phyloP scores from a whole-genome alignment of 768 basidiomycete species.

The Pleurotus platypus region DNA sequence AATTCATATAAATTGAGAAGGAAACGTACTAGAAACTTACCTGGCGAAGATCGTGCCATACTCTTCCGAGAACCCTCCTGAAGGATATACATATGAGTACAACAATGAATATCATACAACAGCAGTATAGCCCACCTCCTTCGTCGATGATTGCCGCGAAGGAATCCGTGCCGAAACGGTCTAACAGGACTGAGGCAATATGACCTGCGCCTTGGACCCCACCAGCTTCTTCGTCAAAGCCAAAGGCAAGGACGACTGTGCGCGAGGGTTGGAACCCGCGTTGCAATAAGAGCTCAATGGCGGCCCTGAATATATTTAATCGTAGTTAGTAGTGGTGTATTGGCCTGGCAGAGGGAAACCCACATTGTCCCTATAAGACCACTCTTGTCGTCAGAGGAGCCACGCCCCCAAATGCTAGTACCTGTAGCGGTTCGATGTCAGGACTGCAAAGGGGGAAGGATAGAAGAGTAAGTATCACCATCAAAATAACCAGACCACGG shows the following conservation, averaged over 20 bases:
- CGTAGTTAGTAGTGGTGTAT: no score
- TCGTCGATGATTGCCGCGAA: constrained; percentile 86
- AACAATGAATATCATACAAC: background rate
- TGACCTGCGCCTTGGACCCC: constrained; percentile 55
- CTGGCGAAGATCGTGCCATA: constrained; percentile 55
- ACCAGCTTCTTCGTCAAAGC: constrained; percentile 75
- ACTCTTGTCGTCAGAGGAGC: constrained; percentile 72
- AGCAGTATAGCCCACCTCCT: constrained; percentile 51
- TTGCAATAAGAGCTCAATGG: constrained; percentile 61
- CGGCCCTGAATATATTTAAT: constrained; percentile 25
- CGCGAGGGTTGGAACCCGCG: constrained; percentile 62
- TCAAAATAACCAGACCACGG: constrained; percentile 59
- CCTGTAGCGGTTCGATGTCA: constrained; percentile 20
- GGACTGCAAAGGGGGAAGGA: background rate
- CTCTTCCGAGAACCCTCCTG: constrained; percentile 41
- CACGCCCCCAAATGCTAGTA: constrained; percentile 71
- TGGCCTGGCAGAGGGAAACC: constrained; percentile 2
- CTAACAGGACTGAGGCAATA: constrained; percentile 44
- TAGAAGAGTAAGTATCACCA: constrained; percentile 27
- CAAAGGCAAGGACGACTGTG: constrained; percentile 58
- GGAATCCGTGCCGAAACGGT: constrained; percentile 64
- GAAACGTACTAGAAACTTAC: background rate
- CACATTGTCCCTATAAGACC: constrained; percentile 64
- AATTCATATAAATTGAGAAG: background rate
- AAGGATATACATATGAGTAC: background rate